phyloP scores from a whole-genome alignment of 2,329 filamentous ascomycete genomes.

The Ophiostoma montium region DNA sequence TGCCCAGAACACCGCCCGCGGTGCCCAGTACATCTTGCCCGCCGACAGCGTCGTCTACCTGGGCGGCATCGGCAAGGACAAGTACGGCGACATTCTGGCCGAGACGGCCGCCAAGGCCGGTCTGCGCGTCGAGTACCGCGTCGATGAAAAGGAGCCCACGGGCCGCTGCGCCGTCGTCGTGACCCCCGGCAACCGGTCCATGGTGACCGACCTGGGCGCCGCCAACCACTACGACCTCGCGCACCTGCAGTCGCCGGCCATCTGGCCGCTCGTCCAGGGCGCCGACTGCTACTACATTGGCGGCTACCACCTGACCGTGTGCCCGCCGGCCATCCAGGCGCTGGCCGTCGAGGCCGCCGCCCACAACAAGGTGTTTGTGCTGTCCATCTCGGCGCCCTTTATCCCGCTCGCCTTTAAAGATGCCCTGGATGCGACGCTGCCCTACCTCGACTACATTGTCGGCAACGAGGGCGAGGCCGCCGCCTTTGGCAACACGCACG shows the following conservation, averaged over 20 bases:
- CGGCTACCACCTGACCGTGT: conserved; percentile 96
- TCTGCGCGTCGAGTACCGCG: conserved; percentile 85
- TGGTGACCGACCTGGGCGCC: conserved; percentile 89
- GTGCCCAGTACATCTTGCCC: conserved; percentile 89
- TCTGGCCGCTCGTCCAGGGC: conserved; percentile 84
- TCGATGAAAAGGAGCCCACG: conserved; percentile 71
- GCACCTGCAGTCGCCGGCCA: conserved; percentile 77
- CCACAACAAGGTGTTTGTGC: conserved; percentile 81
- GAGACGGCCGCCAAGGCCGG: conserved; percentile 79
- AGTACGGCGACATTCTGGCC: conserved; percentile 79
- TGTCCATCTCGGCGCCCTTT: conserved; percentile 91
- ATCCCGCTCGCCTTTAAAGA: conserved; percentile 98
- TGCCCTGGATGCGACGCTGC: conserved; percentile 67
- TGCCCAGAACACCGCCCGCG: conserved; percentile 92
- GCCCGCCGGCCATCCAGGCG: conserved; percentile 76
- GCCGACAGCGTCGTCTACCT: conserved; percentile 84
- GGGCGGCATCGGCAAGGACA: conserved; percentile 88
- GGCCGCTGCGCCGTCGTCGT: conserved; percentile 94
- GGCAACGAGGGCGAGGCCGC: conserved; percentile 94
- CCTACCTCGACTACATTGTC: conserved; percentile 92
- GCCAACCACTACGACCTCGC: conserved; percentile 95
- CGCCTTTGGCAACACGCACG: conserved; percentile 73
- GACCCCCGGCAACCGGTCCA: conserved; percentile 86
- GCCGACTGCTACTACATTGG: conserved; percentile 86
- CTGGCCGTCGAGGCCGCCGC: conserved; percentile 79